Conservation (phyloP, 257 asterid species). For the Mentha longifolia region DNA sequence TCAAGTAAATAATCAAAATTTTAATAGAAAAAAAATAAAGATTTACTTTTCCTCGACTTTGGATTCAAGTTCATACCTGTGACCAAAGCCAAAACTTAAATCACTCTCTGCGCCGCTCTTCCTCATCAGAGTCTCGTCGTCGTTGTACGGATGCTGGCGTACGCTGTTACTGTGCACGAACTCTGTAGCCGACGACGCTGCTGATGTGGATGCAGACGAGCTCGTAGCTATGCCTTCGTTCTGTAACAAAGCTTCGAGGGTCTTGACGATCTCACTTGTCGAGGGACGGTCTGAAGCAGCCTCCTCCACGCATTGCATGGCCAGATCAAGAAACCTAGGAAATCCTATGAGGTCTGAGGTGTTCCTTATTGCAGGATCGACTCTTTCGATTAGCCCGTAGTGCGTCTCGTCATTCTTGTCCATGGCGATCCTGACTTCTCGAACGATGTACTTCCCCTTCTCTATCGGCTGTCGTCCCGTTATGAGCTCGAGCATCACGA, state of each 20-base stretch:
- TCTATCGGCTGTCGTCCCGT: constrained; percentile 82
- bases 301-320: constrained; percentile 92
- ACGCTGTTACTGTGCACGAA: constrained; percentile 53
- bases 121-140: constrained; percentile 31
- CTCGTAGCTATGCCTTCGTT: constrained; percentile 65
- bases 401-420: constrained; percentile 59
- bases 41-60: constrained; percentile 62
- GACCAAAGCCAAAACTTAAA: constrained; percentile 52
- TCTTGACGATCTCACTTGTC: constrained; percentile 79
- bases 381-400: constrained; percentile 53
- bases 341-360: constrained; percentile 58
- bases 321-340: constrained; percentile 67
- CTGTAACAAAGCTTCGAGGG: constrained; percentile 66
- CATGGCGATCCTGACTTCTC: constrained; percentile 61
- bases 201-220: constrained; percentile 74
- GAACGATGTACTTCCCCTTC: constrained; percentile 87
- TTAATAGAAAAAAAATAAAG: constrained; percentile 3
- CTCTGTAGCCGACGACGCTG: constrained; percentile 75
- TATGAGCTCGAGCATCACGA: constrained; percentile 89
- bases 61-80: constrained; percentile 53
- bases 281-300: constrained; percentile 87
- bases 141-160: constrained; percentile 52
- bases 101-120: constrained; percentile 46
- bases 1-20: background rate
- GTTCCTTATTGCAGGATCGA: constrained; percentile 70